Evolutionary conservation across 208 protist species (phyloP), one percentile per base, ranked within the genome.

Genomic region (Wallacemonas sp.): DNA sequence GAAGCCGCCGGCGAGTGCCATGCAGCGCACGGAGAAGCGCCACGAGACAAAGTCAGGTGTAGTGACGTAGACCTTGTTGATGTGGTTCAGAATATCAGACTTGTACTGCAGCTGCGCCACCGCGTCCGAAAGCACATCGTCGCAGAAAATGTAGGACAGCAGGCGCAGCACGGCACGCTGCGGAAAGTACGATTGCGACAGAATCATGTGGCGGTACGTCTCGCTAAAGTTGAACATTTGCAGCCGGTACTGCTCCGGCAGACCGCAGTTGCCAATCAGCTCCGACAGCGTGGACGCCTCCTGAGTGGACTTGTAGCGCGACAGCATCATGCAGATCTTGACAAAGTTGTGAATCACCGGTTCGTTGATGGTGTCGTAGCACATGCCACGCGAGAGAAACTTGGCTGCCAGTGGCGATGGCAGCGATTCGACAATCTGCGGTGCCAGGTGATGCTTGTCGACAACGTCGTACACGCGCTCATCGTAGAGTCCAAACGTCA

Each of bases 391-490:
- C 10, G 91, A 77, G 20, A 96, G 70, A 65, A 96, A 96, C 32
- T 79, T 62, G 1, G 87, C 87, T 0, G 86, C 73, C 16, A 77
- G 65, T 10, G 87, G 79, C 0, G 81, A 82, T 20, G 91, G 91
- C 28, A 93, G 72, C 41, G 75, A 67, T 36, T 71, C 74, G 3
- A 94, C 45, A 59, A 94, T 78, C 3, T 76, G 71, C 2, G 72
- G 68, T 2, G 73, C 70, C 25, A 95, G 70, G n/a, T 80, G 59
- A 72, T 92, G 71, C 18, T 86, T 81, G 42, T 86, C 85, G 20
- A 95, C 84, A 26, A 97, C 85, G 38, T 92, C 87, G 67, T 97
- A 97, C 14, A 97, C 87, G 3, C 91, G 88, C 69, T 97, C 91
- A 66, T 97, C 91, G 55, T 92, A 97, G 67, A 91, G 72, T 22